Evolutionary conservation across 495 filamentous ascomycete species (phyloP), one percentile per base, ranked within the genome.

Genomic region (Aspergillus mulundensis): DNA sequence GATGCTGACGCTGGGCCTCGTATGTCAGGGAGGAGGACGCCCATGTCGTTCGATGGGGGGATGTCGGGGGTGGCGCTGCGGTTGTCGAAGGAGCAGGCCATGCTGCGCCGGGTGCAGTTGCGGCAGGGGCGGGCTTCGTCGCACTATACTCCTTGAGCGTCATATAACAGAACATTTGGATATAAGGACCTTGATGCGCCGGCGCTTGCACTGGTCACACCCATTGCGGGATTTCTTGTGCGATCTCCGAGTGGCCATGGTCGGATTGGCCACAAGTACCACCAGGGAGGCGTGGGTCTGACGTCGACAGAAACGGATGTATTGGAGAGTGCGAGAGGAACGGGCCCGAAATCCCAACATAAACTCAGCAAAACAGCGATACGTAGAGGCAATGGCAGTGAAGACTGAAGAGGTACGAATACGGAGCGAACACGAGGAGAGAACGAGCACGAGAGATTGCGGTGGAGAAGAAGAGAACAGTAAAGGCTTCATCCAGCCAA

Each of bases 211-310:
- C 24, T 44, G 54, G 24, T 50, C 54, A 40, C 54, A 57, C 7
- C 54, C 54, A 36, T 50, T 57, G 3, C 54, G 54, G 16, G 54
- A 57, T 18, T 57, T 57, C 25, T 41, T 50, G 30, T 57, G 54
- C 7, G 46, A 38, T 19, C 54, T 23, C 5, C 46, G 54, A 1
- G 54, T 39, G 2, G 36, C 34, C 54, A 57, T 57, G 34, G 15
- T 46, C 15, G 40, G 7, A 24, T 16, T 14, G 28, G 20, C 20
- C 5, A 4, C 5, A 12, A 45, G 21, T 24, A 23, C 11, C n/a
- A n/a, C n/a, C n/a, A n/a, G n/a, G n/a, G n/a, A n/a, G n/a, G n/a
- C n/a, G n/a, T n/a, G n/a, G n/a, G n/a, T n/a, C n/a, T n/a, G n/a
- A n/a, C n/a, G n/a, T n/a, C n/a, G n/a, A n/a, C n/a, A n/a, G n/a